Evolutionary conservation across 768 basidiomycete genomes (phyloP).

Genomic region (Tylopilus sp.): DNA sequence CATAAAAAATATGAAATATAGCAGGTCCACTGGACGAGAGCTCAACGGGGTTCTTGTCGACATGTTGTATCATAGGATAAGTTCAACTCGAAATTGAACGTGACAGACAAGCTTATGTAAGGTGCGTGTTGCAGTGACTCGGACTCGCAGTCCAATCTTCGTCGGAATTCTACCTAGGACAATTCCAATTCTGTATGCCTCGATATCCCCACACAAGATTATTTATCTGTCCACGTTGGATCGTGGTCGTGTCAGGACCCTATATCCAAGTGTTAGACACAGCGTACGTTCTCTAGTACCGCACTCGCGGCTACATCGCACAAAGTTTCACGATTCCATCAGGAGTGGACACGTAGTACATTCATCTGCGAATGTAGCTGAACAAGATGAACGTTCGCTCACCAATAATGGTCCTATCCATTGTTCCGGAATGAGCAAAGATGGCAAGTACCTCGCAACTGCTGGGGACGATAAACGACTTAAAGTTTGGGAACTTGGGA

Average conservation of each 20-base stretch:
- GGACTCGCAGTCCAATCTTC: no score
- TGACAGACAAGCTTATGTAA: no score
- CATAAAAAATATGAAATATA: constrained; percentile 72
- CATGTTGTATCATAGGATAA: no score
- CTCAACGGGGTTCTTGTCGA: constrained; percentile 36
- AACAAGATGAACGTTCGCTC: constrained; percentile 30
- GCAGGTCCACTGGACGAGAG: constrained; percentile 57
- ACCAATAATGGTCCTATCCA: constrained; percentile 55
- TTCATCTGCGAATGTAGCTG: constrained; percentile 39
- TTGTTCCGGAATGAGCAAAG: constrained; percentile 50
- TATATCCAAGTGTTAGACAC: constrained; percentile 60
- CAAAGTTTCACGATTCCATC: constrained; percentile 5
- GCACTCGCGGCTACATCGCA: constrained; percentile 1
- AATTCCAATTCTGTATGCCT: constrained; percentile 27
- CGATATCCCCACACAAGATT: constrained; percentile 50
- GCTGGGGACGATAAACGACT: constrained; percentile 79
- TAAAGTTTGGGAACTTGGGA: constrained; percentile 66
- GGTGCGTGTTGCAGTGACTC: no score
- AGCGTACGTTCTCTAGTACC: constrained; percentile 40
- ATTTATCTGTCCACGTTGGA: constrained; percentile 33
- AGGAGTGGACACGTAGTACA: constrained; percentile 51
- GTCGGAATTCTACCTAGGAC: not conserved
- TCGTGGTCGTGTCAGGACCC: constrained; percentile 53
- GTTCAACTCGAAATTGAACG: no score
- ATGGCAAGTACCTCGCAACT: constrained; percentile 51